Evolutionary conservation across 2,329 filamentous ascomycete species (phyloP).

Genomic region (Leptographium wingfieldii): DNA sequence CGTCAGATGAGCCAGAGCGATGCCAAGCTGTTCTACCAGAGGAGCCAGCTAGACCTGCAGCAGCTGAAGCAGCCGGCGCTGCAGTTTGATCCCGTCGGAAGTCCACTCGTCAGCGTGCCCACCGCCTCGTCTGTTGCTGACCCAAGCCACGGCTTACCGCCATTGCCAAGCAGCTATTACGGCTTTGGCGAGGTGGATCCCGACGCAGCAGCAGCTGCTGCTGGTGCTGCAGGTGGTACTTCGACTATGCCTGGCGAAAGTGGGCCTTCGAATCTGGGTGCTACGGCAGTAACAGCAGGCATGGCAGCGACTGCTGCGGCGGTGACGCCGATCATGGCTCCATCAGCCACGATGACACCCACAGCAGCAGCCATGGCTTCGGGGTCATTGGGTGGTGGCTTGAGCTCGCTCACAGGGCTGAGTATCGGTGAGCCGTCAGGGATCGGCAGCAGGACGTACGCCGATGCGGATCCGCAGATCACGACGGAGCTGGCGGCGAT

Average conservation of each 20-base stretch:
- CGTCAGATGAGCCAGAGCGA: constrained; percentile 91
- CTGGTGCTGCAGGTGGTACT: neutral
- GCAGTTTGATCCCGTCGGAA: constrained; percentile 23
- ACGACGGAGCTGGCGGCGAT: constrained; percentile 75
- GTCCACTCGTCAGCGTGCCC: neutral
- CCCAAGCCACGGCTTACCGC: neutral
- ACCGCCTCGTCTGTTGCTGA: neutral
- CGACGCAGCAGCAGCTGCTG: neutral
- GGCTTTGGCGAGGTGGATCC: neutral
- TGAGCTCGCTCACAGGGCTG: constrained; percentile 15
- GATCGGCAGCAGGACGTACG: constrained; percentile 52
- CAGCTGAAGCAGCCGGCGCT: constrained; percentile 23
- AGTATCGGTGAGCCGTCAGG: constrained; percentile 41
- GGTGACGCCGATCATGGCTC: neutral
- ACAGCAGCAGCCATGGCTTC: constrained; percentile 1
- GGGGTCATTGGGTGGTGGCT: constrained; percentile 8
- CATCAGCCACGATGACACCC: neutral
- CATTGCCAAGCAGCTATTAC: neutral
- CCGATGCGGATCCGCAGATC: constrained; percentile 64
- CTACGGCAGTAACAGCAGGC: neutral
- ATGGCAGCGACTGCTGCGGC: neutral
- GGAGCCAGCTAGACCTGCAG: constrained; percentile 55
- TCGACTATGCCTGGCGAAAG: neutral
- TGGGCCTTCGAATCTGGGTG: neutral
- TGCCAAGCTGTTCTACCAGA: constrained; percentile 91